A percentile compares a stretch with the other conserved stretches of the same genome.
Evolutionary conservation across 106 monocot species (phyloP).

Genomic region (Dendrobium huoshanense): DNA sequence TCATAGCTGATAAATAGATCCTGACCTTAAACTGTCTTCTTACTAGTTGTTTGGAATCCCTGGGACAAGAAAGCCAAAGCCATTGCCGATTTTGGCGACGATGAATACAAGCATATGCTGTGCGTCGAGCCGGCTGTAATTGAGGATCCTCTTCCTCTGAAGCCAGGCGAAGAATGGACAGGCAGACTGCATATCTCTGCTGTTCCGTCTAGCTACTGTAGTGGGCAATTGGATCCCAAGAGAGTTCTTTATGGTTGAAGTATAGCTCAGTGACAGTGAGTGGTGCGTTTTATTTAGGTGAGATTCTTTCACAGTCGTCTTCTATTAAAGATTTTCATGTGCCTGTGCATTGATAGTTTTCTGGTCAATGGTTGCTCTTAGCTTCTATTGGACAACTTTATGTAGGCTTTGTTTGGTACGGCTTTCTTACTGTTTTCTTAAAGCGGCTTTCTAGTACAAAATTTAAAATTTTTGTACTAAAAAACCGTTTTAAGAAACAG

Average conservation of each 20-base stretch:
- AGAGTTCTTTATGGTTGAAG: constrained; percentile 27
- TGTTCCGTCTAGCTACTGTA: constrained; percentile 49
- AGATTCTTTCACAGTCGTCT: background rate
- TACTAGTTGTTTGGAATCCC: constrained; percentile 50
- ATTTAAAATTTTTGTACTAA: no score
- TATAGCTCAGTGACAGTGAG: background rate
- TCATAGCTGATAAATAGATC: background rate
- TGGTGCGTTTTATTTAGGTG: constrained; percentile 1
- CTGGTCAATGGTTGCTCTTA: no score
- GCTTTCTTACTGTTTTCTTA: no score
- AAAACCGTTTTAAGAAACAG: no score
- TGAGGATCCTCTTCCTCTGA: constrained; percentile 47
- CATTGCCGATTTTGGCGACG: constrained; percentile 46
- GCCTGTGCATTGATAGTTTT: no score
- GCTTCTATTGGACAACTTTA: background rate
- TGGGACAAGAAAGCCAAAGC: constrained; percentile 63
- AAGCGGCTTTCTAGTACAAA: no score
- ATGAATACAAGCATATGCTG: constrained; percentile 56
- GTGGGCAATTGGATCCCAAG: constrained; percentile 44
- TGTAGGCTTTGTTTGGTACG: no score
- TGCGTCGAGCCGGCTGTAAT: constrained; percentile 47
- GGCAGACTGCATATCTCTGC: constrained; percentile 43
- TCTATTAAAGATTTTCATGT: background rate
- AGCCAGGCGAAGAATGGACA: constrained; percentile 62
- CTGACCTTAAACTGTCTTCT: background rate